Percentiles rank a stretch among this genome's conserved stretches.
Evolutionary conservation across 345 rosid genomes (phyloP).

Genomic region (Eucalyptus sideroxylon): DNA sequence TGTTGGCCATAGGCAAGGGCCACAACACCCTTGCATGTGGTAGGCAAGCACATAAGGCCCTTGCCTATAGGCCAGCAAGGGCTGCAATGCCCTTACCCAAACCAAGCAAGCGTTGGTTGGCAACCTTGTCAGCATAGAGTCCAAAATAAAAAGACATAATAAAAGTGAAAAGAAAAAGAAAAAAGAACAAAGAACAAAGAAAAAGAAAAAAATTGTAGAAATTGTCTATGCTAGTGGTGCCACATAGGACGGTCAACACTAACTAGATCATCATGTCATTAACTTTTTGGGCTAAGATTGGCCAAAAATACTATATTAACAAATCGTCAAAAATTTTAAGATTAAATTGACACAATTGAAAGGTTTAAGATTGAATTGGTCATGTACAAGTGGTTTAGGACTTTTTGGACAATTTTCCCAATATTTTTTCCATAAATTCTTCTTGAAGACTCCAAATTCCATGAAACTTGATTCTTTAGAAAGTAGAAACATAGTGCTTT

Average conservation of each 20-base stretch:
- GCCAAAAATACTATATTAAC: accelerated
- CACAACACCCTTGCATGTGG: not conserved
- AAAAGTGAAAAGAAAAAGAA: too few relatives aligned
- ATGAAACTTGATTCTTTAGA: not conserved
- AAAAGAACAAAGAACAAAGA: accelerated
- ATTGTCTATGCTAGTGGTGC: accelerated
- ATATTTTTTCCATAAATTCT: not conserved
- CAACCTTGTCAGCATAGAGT: too few relatives aligned
- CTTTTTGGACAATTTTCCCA: accelerated
- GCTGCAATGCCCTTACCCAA: too few relatives aligned
- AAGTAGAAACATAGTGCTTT: not conserved
- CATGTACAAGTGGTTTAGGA: accelerated
- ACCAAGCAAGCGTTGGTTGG: accelerated
- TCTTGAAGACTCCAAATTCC: not conserved
- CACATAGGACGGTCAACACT: accelerated
- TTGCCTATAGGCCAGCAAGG: too few relatives aligned
- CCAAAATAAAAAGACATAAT: too few relatives aligned
- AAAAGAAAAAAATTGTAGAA: accelerated
- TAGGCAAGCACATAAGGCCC: accelerated
- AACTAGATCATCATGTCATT: accelerated
- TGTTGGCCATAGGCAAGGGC: too few relatives aligned
- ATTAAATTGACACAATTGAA: accelerated
- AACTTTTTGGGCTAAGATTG: accelerated
- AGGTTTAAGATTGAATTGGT: accelerated
- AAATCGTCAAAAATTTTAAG: accelerated